A percentile compares a stretch with the other conserved stretches of the same genome.
These are phyloP conservation scores for Mucor saturninus DNA, from an alignment of 371 early-diverging fungal genomes.

Conservation along the genomic window DNA sequence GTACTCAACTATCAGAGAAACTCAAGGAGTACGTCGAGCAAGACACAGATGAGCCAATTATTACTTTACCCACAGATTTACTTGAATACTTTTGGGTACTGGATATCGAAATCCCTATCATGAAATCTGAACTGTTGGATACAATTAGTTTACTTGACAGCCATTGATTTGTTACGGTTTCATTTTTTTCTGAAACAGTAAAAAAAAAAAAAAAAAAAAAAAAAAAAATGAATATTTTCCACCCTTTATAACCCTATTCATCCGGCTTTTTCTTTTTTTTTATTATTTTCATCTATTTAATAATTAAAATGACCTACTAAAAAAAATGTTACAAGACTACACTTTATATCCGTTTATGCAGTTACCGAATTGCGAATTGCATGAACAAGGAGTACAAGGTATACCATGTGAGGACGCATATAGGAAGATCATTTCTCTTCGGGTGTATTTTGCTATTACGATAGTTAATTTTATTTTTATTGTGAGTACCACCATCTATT, in stretches of 20 bases:
- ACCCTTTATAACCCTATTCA: neutral
- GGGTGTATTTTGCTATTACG: slow-evolving; percentile 17
- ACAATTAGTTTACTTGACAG: neutral
- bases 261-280: neutral
- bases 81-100: slow-evolving; percentile 23
- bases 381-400: neutral
- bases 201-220: neutral
- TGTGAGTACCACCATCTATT: slow-evolving; percentile 10
- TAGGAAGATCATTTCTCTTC: slow-evolving; percentile 12
- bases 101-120: slow-evolving; percentile 16
- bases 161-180: no score
- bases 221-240: neutral
- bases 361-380: slow-evolving; percentile 8
- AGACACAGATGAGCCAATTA: neutral
- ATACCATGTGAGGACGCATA: neutral
- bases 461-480: slow-evolving; percentile 21
- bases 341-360: slow-evolving; percentile 7
- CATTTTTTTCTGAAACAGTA: neutral
- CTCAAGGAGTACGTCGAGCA: neutral
- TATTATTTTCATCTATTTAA: neutral
- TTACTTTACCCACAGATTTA: slow-evolving; percentile 6
- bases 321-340: neutral
- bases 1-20: neutral
- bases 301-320: neutral
- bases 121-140: slow-evolving; percentile 2